A percentile compares a stretch with the other conserved stretches of the same genome.
phyloP scores from a whole-genome alignment of 768 basidiomycete genomes.

The Erythrobasidium yunnanense region DNA sequence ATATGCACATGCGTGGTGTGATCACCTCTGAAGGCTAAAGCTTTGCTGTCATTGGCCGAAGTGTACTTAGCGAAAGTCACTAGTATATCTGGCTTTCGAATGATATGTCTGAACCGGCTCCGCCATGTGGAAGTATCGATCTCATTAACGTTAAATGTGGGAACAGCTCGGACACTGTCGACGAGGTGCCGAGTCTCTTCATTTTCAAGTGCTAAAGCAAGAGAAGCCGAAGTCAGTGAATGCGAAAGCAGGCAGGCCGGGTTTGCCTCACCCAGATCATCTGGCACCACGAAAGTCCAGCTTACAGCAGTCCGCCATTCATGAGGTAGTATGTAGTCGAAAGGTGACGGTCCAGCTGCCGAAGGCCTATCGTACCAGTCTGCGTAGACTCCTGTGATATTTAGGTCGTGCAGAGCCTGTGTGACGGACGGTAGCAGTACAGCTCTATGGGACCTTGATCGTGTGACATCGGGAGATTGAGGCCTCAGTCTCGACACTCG shows the following conservation, averaged over 20 bases:
- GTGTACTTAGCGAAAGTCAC: not conserved
- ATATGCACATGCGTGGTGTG: not conserved
- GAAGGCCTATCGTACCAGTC: conserved; percentile 14
- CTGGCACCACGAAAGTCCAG: not conserved
- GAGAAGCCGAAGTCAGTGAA: not conserved
- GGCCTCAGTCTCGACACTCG: not conserved
- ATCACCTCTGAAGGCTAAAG: not conserved
- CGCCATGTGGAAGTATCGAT: not conserved
- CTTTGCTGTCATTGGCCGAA: not conserved
- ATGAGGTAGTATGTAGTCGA: conserved; percentile 7
- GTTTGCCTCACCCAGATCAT: not conserved
- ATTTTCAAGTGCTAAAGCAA: not conserved
- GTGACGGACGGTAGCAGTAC: not conserved
- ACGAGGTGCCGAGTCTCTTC: not conserved
- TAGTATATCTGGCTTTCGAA: not conserved
- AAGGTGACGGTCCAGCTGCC: conserved; percentile 14
- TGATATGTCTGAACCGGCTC: not conserved
- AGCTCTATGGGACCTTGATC: not conserved
- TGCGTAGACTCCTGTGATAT: not conserved
- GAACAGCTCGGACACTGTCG: not conserved
- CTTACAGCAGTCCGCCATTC: conserved; percentile 2
- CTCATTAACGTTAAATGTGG: not conserved
- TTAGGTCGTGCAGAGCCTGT: not conserved
- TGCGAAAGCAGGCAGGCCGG: not conserved
- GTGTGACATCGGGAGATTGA: not conserved